phyloP scores from a whole-genome alignment of 2,329 filamentous ascomycete species.

The Beauveria scarabaeidicola region DNA sequence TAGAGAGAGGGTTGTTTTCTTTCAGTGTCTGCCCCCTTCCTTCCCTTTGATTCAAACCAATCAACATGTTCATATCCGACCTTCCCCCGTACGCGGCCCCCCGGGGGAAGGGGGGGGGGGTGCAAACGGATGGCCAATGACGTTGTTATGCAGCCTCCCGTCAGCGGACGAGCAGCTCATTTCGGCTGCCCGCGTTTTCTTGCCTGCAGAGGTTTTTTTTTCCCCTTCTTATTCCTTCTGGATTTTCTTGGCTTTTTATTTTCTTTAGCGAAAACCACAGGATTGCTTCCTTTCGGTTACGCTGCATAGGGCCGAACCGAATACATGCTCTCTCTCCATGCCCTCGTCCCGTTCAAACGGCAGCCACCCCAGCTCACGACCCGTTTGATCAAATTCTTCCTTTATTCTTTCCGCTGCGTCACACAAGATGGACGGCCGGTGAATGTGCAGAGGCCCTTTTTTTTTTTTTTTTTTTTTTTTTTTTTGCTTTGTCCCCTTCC shows the following conservation, averaged over 20 bases:
- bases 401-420: too few relatives aligned
- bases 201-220: neutral
- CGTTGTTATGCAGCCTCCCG: neutral
- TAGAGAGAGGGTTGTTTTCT: too few relatives aligned
- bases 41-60: too few relatives aligned
- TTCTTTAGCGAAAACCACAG: neutral
- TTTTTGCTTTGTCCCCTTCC: neutral
- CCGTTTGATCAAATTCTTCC: too few relatives aligned
- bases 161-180: neutral
- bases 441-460: too few relatives aligned
- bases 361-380: too few relatives aligned
- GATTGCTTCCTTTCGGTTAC: neutral
- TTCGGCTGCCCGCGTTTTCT: neutral
- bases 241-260: neutral
- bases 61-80: too few relatives aligned
- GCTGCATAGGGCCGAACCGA: neutral
- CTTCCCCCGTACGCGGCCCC: neutral
- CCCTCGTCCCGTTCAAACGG: neutral
- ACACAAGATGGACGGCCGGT: too few relatives aligned
- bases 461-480: neutral
- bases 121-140: neutral
- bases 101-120: neutral
- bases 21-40: too few relatives aligned
- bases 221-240: neutral
- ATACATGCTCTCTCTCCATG: neutral